Base-by-base conservation (phyloP, 805 yeast genomes). In the Barnettozyma populi region DNA sequence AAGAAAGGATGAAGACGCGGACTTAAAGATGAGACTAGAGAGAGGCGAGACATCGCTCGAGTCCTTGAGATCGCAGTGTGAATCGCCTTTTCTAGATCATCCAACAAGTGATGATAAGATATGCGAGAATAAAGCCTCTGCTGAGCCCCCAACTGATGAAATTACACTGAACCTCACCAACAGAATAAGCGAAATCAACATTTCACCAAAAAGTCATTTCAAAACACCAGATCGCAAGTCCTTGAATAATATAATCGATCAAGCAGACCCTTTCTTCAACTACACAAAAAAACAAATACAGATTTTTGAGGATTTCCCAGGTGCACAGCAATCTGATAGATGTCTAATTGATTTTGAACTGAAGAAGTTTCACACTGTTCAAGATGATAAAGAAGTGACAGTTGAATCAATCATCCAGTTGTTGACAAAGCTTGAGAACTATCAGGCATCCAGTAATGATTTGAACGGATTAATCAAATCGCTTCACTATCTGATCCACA, bases 181-280 rank as follows among this genome's bases (percentile, higher is more conserved):
- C 13, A 46, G 52, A 27, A 53, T 61, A 23, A 47, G 46, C 19
- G 54, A 52, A 4, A 56, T 60, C 10, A 52, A 57, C 35, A 60
- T 60, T 9, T 57, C 64, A 1, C 63, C 64, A 11, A 60, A 58
- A 46, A 31, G 35, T 24, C 31, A 24, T 2, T 36, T 51, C 38
- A 46, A 29, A 11, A 43, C 53, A 0, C 41, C 50, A n/a, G 53
- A 52, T 19, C 47, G 53, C 39, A 29, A 50, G 9, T 57, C 62
- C 6, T 43, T 58, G 29, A 44, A 45, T 16, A 49, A 54, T 19
- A 41, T 61, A 18, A 52, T 61, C 20, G 41, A 44, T 20, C 54
- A 49, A 34, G 39, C 57, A 2, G 63, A 61, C 43, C 64, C 63
- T 2, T 49, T 61, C 11, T 61, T 61, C 48, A 49, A 25, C 42